Evolutionary conservation across 345 rosid species (phyloP).

Genomic region (Camelina laxa): DNA sequence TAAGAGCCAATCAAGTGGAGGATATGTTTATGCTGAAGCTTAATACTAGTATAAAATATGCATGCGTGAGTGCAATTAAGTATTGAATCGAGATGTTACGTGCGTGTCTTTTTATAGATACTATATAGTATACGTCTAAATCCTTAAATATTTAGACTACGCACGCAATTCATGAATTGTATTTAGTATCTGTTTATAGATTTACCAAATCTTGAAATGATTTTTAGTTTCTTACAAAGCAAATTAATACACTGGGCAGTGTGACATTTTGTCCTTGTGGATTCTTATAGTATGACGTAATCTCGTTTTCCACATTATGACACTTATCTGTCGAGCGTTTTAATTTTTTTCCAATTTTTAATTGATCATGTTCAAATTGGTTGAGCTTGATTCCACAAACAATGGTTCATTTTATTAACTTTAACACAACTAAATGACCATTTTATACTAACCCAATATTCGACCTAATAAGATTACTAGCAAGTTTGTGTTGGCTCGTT

Average conservation of each 20-base stretch:
- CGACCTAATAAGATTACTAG: too few relatives aligned
- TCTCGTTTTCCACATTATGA: conserved; percentile 12
- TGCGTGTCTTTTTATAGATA: conserved; percentile 46
- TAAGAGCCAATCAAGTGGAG: not conserved
- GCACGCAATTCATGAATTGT: conserved; percentile 41
- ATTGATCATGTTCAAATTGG: too few relatives aligned
- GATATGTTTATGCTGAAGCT: conserved; percentile 4
- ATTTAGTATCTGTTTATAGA: conserved; percentile 14
- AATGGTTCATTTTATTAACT: too few relatives aligned
- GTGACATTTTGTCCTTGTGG: conserved; percentile 19
- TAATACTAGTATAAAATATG: conserved; percentile 10
- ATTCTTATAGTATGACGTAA: conserved; percentile 27
- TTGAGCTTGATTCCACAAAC: too few relatives aligned
- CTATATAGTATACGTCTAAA: conserved; percentile 36
- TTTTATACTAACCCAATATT: too few relatives aligned
- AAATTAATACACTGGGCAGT: conserved; percentile 5
- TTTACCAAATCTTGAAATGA: conserved; percentile 38
- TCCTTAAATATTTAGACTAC: conserved; percentile 19
- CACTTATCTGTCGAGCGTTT: not conserved
- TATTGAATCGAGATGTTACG: conserved; percentile 41
- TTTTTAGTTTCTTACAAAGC: conserved; percentile 29
- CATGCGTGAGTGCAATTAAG: conserved; percentile 37
- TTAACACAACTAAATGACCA: too few relatives aligned
- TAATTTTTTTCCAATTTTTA: too few relatives aligned
- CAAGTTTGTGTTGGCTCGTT: too few relatives aligned